Base-by-base conservation (phyloP, 352 stramenopile genomes). In the Thraustochytrium sp. region DNA sequence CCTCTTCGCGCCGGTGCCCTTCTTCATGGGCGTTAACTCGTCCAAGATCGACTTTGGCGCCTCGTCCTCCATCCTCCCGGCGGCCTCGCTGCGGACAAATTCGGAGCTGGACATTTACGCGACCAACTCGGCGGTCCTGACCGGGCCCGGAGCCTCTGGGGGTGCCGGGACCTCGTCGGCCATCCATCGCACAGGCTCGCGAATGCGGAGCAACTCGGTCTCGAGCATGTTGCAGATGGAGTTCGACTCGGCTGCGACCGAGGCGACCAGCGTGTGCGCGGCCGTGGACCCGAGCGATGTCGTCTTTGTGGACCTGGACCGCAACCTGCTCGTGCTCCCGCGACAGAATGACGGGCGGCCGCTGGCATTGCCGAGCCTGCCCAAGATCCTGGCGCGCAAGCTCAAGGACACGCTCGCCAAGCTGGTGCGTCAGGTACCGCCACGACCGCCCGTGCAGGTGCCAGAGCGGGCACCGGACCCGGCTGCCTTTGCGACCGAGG, bases 1-100 rank as follows among this genome's bases (percentile, higher is more conserved):
- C 46, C 91, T 98, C 55, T 94, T 98, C 86, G 95, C 95, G 23
- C 95, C 95, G 2, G 93, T 98, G 44, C 95, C 95, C 2, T 98
- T 98, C 83, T 76, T 98, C 0, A 90, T 98, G 34, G 95, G 95
- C 2, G 89, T 97, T 11, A 90, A 97, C 77, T 90, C 90, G 0
- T 89, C 94, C 64, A 94, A 88, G 73, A 85, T 95, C 38, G 91
- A 92, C 73, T 84, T 93, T 1, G n/a, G 49, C 13, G 29, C 16
- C 36, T 49, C 36, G 34, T n/a, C n/a, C n/a, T n/a, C n/a, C 9
- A 72, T 72, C 26, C 59, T 72, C 11, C 59, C 59, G 9, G 34
- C 59, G 8, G 46, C 23, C 26, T 72, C 59, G 36, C 8, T 72
- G 36, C 34, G 46, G 34, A n/a, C n/a, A n/a, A n/a, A n/a, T n/a